Percentiles rank a stretch among this genome's conserved stretches.
Conservation (phyloP, 1,284 basidiomycete genomes). For the Moniliophthora roreri region DNA sequence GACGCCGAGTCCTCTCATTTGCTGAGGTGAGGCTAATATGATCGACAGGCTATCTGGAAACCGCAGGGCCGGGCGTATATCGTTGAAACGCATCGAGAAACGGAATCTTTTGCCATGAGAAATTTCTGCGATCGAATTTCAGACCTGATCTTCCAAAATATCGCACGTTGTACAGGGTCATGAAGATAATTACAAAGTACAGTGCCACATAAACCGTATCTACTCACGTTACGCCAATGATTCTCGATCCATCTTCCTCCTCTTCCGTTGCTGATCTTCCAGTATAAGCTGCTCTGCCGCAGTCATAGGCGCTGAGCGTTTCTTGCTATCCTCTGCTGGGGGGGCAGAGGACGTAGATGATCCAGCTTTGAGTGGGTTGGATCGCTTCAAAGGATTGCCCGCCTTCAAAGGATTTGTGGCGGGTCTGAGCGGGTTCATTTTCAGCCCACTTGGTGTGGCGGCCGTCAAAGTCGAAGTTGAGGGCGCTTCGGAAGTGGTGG, state of each 20-base stretch:
- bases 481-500: constrained; percentile 21
- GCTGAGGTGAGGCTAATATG: no score
- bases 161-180: not conserved
- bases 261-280: constrained; percentile 86
- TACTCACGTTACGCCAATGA: constrained; percentile 25
- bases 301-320: constrained; percentile 62
- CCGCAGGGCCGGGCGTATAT: no score
- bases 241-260: constrained; percentile 66
- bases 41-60: no score
- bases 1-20: no score
- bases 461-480: constrained; percentile 28
- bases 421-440: constrained; percentile 55
- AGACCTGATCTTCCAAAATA: no score
- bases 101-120: no score
- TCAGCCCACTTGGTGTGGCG: constrained; percentile 52
- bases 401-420: constrained; percentile 42
- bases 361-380: constrained; percentile 74
- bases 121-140: no score
- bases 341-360: constrained; percentile 23
- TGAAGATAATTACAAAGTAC: not conserved
- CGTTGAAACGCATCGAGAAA: no score
- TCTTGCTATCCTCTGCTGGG: constrained; percentile 34
- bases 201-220: not conserved
- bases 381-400: constrained; percentile 58
- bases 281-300: constrained; percentile 84